Base-by-base conservation (phyloP, 805 yeast species). In the Pichia cephalocereana region DNA sequence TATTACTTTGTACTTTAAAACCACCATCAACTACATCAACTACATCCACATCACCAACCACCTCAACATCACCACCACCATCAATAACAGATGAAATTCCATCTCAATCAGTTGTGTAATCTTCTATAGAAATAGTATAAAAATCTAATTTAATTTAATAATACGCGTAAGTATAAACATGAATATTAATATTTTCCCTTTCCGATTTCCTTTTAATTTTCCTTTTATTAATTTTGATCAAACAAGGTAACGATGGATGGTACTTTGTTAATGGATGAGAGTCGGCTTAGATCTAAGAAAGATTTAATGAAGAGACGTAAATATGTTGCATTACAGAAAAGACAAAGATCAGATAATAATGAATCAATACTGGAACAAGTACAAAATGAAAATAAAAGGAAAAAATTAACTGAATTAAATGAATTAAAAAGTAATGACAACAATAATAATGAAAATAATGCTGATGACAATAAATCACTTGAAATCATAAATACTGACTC, bases 1-100 rank as follows among this genome's bases (percentile, higher is more conserved):
- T 82, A 6, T 69, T 79, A 6, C 77, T 84, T 50, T 52, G 85
- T 14, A 67, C 71, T n/a, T 59, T 62, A 32, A 62, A 62, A 44
- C 31, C 49, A 26, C 26, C 26, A 23, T 23, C 26, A 23, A 23
- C 7, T 23, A 23, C 26, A 23, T 23, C 26, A 4, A 23, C 4
- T n/a, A n/a, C n/a, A n/a, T n/a, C n/a, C n/a, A n/a, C n/a, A n/a
- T n/a, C n/a, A 23, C 23, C 26, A 23, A 4, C 7, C 5, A 23
- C 26, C 1, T 23, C 26, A 5, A 23, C 6, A 4, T 23, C 26
- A 23, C 26, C 26, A 4, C 26, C 26, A 23, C 26, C 26, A 19
- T 19, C 23, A 23, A 23, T 23, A 23, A 14, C n/a, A 34, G 37
- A 34, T 34, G 37, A 14, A 34, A 12, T 2, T 28, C 10, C 17